Conservation (phyloP, 2,329 filamentous ascomycete genomes). For the Alternaria gansuensis region DNA sequence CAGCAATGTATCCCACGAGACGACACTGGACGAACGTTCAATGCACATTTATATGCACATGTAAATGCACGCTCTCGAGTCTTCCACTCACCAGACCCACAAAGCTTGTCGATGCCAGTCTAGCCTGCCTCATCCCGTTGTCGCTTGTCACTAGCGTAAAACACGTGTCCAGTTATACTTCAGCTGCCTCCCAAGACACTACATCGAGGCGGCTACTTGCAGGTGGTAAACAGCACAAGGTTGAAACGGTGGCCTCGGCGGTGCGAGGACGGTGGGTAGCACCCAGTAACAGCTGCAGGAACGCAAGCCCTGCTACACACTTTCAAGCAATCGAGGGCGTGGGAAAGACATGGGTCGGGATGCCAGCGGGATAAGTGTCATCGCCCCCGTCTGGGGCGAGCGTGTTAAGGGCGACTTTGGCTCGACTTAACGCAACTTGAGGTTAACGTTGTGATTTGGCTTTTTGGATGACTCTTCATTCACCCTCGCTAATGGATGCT, state of each 20-base stretch:
- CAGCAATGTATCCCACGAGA: conserved; percentile 18
- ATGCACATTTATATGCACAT: conserved; percentile 33
- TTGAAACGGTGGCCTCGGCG: conserved; percentile 33
- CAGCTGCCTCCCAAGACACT: conserved; percentile 35
- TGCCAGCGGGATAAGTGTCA: conserved; percentile 43
- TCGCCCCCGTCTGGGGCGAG: conserved; percentile 28
- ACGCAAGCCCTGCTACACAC: conserved; percentile 27
- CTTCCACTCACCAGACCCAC: conserved; percentile 27
- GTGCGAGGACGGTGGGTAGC: conserved; percentile 31
- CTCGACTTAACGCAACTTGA: conserved; percentile 24
- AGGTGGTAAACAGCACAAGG: conserved; percentile 34
- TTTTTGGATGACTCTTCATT: conserved; percentile 38
- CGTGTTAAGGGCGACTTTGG: conserved; percentile 18
- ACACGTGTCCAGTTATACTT: conserved; percentile 35
- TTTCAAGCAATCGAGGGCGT: conserved; percentile 6
- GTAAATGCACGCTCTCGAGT: conserved; percentile 20
- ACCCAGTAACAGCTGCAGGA: conserved; percentile 50
- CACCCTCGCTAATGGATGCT: conserved; percentile 35
- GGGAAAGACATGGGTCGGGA: conserved; percentile 25
- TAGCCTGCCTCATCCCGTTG: conserved; percentile 30
- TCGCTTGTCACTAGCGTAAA: conserved; percentile 24
- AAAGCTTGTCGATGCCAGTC: conserved; percentile 32
- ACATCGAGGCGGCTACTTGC: conserved; percentile 41
- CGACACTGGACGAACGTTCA: conserved; percentile 25
- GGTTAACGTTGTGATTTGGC: conserved; percentile 27